These are phyloP conservation scores for Boletus pseudopeckii DNA, from an alignment of 768 basidiomycete species.

Conservation along the genomic window DNA sequence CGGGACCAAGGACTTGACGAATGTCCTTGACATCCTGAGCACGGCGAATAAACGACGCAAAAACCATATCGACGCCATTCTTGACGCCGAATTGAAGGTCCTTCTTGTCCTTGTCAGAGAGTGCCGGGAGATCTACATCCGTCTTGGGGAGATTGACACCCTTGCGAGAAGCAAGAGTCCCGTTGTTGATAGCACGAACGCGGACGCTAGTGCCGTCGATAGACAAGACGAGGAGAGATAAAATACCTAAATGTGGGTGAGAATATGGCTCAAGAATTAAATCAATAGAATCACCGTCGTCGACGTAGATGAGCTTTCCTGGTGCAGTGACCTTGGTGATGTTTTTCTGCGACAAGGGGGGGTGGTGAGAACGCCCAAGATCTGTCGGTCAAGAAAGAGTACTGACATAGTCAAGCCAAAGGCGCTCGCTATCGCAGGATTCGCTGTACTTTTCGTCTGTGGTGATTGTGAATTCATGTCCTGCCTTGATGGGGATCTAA, in stretches of 20 bases:
- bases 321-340: slow-evolving; percentile 92
- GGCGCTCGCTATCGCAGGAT: slow-evolving; percentile 73
- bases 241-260: slow-evolving; percentile 48
- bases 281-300: slow-evolving; percentile 64
- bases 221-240: slow-evolving; percentile 88
- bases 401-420: slow-evolving; percentile 94
- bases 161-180: slow-evolving; percentile 91
- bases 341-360: slow-evolving; percentile 55
- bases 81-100: slow-evolving; percentile 93
- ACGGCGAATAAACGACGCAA: slow-evolving; percentile 97
- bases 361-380: not conserved
- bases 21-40: slow-evolving; percentile 94
- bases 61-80: slow-evolving; percentile 99
- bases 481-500: slow-evolving; percentile 80
- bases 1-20: slow-evolving; percentile 88
- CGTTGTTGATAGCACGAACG: slow-evolving; percentile 88
- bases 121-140: slow-evolving; percentile 92
- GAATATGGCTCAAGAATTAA: not conserved
- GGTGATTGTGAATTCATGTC: slow-evolving; percentile 90
- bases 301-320: slow-evolving; percentile 97
- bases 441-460: slow-evolving; percentile 81
- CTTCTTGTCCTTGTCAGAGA: slow-evolving; percentile 97
- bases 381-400: not conserved
- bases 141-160: slow-evolving; percentile 99
- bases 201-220: slow-evolving; percentile 79